Base-by-base conservation (phyloP, 371 early-diverging fungal genomes). In the Mucor piriformis region DNA sequence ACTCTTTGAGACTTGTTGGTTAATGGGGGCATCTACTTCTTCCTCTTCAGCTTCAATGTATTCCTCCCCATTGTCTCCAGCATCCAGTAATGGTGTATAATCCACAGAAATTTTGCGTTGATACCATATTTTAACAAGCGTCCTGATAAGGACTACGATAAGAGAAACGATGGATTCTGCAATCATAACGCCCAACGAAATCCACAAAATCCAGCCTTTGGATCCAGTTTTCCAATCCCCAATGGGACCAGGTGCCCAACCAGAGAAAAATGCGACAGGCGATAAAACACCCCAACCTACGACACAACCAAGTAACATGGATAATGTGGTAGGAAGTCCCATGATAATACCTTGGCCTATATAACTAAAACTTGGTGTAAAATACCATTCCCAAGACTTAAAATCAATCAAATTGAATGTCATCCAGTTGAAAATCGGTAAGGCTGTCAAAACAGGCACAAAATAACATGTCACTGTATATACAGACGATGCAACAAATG, bases 331-430 rank as follows among this genome's bases (percentile, higher is more conserved):
- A 1, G 62, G 56, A 8, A 67, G 33, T 7, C 59, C 79, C 93
- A 92, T 92, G 63, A 92, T 92, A 43, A 91, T 86, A 0, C 93
- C 93, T 64, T 92, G 93, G 4, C 93, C 93, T 23, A 89, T 74
- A 66, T 91, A 92, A 55, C 88, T 88, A 24, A 88, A 72, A 29
- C 89, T 89, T 0, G 92, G 92, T 20, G 86, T 86, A 54, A 91
- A 81, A 55, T 77, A 87, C 92, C 92, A 92, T 44, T 86, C 81
- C 91, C 91, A 92, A 0, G 72, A 70, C 13, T 49, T 65, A 25
- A 77, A 71, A 37, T 77, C 76, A 8, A 81, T 46, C 8, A 63
- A 25, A 13, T 68, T 69, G 16, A 85, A 71, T 0, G 84, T 64
- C 0, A 83, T 56, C 77, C 79, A 84, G 56, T 90, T 88, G 68